Conservation (phyloP, 208 protist genomes). For the Polymyxa betae region DNA sequence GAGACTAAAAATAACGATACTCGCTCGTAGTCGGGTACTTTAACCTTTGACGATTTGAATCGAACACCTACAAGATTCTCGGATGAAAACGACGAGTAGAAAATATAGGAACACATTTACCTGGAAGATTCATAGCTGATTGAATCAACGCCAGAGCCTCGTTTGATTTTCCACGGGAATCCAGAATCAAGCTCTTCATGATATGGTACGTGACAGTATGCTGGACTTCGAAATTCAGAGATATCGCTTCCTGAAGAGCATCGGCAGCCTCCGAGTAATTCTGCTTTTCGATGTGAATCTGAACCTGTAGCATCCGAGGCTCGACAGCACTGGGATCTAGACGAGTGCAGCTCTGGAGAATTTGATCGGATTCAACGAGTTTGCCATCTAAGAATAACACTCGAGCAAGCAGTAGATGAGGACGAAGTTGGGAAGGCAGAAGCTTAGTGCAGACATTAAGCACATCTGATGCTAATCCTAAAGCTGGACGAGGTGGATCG, state of each 20-base stretch:
- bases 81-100: not conserved
- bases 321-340: not conserved
- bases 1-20: not conserved
- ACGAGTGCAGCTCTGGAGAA: not conserved
- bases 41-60: not conserved
- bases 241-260: not conserved
- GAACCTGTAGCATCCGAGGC: not conserved
- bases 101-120: not conserved
- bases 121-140: slow-evolving; percentile 43
- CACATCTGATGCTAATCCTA: not conserved
- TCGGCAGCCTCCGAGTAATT: slow-evolving; percentile 19
- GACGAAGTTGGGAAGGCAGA: not conserved
- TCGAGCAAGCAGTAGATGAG: not conserved
- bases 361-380: not conserved
- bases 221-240: slow-evolving; percentile 36
- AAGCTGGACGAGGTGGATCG: not conserved
- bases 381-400: not conserved
- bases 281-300: not conserved
- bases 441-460: not conserved
- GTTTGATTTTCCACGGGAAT: not conserved
- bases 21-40: not conserved
- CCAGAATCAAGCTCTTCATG: not conserved
- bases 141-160: slow-evolving; percentile 35
- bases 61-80: not conserved
- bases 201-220: slow-evolving; percentile 24